Base-by-base conservation (phyloP, 768 basidiomycete species). In the Naganishia friedmannii region DNA sequence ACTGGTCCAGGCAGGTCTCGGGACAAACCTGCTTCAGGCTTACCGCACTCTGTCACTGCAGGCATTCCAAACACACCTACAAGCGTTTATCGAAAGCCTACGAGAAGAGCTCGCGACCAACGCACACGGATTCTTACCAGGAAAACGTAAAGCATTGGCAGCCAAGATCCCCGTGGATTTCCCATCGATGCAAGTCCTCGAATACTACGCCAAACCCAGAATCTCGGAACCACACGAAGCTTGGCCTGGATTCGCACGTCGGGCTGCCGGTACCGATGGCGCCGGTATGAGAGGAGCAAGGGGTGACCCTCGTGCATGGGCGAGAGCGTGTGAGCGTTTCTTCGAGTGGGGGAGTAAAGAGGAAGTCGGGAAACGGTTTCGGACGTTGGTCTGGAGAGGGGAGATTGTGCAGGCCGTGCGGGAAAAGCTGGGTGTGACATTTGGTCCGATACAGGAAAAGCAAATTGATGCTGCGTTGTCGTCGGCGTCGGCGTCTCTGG, bases 321-420 rank as follows among this genome's bases (percentile, higher is more conserved):
- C 93, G 0, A 86, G 83, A 12, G 84, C 88, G 3, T 94, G 92
- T 82, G 93, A 96, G 79, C 84, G 88, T 56, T 90, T 88, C 78
- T 95, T 95, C 72, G 93, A 94, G 77, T 96, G 93, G 93, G 93
- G 93, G 0, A 88, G 91, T 60, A 88, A 85, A 74, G 89, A 91
- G 57, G 84, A 87, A 2, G 91, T 95, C 67, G 85, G 90, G 73
- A 91, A 91, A 73, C 88, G 91, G 13, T 93, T 94, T 77, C 84
- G 90, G 76, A 90, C 87, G 0, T 86, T 92, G 3, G 85, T 93
- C 21, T 96, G 92, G 90, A 87, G 87, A 19, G 87, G 88, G 0
- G 86, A 87, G 13, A 85, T 90, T 9, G 82, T 90, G 65, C 85
- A 90, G 45, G 87, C 88, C 29, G 81, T 94, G 31, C 85, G 91